Percentiles rank a stretch among this genome's conserved stretches.
phyloP scores from a whole-genome alignment of 2,329 filamentous ascomycete genomes.

The Exophiala lecanii-corni region DNA sequence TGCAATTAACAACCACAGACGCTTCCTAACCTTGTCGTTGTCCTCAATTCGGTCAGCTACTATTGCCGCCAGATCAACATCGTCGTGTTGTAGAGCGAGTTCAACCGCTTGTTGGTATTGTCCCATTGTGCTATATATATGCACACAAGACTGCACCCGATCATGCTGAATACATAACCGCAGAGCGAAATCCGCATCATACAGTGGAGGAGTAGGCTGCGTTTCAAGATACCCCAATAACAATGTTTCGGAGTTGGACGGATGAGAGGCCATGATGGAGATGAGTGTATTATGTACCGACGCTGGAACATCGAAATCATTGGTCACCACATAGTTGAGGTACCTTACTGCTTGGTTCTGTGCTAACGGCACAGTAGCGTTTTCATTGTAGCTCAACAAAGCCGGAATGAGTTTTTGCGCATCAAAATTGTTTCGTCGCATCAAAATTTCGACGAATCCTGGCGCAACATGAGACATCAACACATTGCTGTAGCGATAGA shows the following conservation, averaged over 20 bases:
- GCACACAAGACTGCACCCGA: constrained; percentile 87
- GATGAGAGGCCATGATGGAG: constrained; percentile 86
- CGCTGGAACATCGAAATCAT: constrained; percentile 70
- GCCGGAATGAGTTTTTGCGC: constrained; percentile 87
- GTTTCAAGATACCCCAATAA: constrained; percentile 85
- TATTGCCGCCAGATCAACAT: constrained; percentile 81
- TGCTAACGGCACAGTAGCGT: constrained; percentile 58
- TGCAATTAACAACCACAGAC: constrained; percentile 91
- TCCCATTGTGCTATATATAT: constrained; percentile 95
- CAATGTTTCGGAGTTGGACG: constrained; percentile 76
- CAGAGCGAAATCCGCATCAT: constrained; percentile 93
- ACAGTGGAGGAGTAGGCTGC: constrained; percentile 78
- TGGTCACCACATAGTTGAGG: constrained; percentile 84
- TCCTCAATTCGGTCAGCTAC: constrained; percentile 73
- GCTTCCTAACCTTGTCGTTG: constrained; percentile 77
- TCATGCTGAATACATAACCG: constrained; percentile 92
- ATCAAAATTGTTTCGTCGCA: constrained; percentile 81
- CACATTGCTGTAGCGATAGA: constrained; percentile 96
- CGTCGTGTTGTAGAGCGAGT: constrained; percentile 80
- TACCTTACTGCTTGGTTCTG: constrained; percentile 93
- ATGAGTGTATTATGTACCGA: constrained; percentile 96
- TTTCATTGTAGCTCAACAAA: constrained; percentile 84
- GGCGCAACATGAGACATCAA: constrained; percentile 83
- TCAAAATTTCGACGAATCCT: constrained; percentile 90
- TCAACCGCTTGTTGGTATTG: constrained; percentile 84